Evolutionary conservation across 805 yeast genomes (phyloP), one percentile per base, ranked within the genome.

Genomic region (Candida montana): DNA sequence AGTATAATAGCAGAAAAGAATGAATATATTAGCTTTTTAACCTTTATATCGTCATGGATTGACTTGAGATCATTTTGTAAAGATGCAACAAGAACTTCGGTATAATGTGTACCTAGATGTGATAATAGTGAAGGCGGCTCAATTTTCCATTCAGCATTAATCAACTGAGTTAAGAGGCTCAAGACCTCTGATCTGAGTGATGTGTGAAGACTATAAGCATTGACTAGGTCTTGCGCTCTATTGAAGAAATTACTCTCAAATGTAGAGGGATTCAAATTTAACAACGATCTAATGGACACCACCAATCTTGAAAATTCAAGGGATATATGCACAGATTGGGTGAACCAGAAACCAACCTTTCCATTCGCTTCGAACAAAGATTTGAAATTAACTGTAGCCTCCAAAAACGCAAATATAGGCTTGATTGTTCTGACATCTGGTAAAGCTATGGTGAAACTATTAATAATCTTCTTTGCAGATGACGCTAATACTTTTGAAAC

Each of bases 111-210:
- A 4, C 95, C 93, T 40, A 91, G 63, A 57, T 87, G 87, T 0
- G 97, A 84, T 31, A 91, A 67, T 36, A 91, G 63, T 1, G 96
- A 88, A 4, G 95, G 95, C 27, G 81, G 75, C 21, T 75, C 79
- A 5, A 65, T 63, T 7, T 68, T 67, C 81, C 85, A 78, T 3
- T 65, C 62, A 0, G 79, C 79, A 33, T 67, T 68, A 2, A 84
- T 78, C 32, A 85, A 58, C 5, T 73, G 65, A 5, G 81, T 74
- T 15, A 87, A 59, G 29, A 88, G 56, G 31, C 71, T 72, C 27
- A 86, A 61, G 2, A 86, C 66, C 10, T 65, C 64, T 26, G 62
- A 59, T 45, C 87, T 74, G 43, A 81, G 64, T 0, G 62, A 50
- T 8, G 67, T 64, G 28, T 68, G 65, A n/a, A 65, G 67, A 5